Base-by-base conservation (phyloP, 2,329 filamentous ascomycete species). In the Pestalotiopsis sp. region DNA sequence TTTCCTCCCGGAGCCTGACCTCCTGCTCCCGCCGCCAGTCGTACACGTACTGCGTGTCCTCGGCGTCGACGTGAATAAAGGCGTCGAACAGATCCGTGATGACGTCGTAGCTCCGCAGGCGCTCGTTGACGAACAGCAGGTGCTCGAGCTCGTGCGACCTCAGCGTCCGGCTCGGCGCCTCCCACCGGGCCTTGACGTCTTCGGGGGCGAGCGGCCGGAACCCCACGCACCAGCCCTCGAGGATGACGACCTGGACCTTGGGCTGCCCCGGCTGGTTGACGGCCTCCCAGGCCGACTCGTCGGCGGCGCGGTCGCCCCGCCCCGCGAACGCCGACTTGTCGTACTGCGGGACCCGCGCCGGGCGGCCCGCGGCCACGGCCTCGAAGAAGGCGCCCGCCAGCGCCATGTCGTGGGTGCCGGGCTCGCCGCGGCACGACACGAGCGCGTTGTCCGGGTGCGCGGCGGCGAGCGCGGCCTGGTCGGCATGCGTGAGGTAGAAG, bases 221-320 rank as follows among this genome's bases (percentile, higher is more conserved):
- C 2, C 94, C 95, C 13, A 97, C 90, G 78, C 92, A 96, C 95
- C 94, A 97, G 20, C 95, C 94, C 79, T 98, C 94, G 71, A 97
- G 90, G 65, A 97, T 88, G 25, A 97, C 86, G 6, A 95, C 88
- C 27, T 87, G 80, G 27, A 87, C 80, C n/a, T 79, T 82, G 2
- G 76, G 78, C 66, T 87, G 83, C 9, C 85, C 85, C 0, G 79
- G 80, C 60, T 78, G 80, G 72, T 89, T 89, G 69, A 91, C 85
- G 14, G 76, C 76, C 31, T 85, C 81, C 93, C 94, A 97, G 61
- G 85, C 76, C 12, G 80, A 81, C 68, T 87, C 31, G 31, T 36
- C 80, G 0, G 91, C 88, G 1, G 88, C 83, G 64, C 94, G 90
- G 80, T 97, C 94, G 25, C 94, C 94, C 70, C 91, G 87, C 12